Base-by-base conservation (phyloP, 2,329 filamentous ascomycete species). In the Onygenales sp. region DNA sequence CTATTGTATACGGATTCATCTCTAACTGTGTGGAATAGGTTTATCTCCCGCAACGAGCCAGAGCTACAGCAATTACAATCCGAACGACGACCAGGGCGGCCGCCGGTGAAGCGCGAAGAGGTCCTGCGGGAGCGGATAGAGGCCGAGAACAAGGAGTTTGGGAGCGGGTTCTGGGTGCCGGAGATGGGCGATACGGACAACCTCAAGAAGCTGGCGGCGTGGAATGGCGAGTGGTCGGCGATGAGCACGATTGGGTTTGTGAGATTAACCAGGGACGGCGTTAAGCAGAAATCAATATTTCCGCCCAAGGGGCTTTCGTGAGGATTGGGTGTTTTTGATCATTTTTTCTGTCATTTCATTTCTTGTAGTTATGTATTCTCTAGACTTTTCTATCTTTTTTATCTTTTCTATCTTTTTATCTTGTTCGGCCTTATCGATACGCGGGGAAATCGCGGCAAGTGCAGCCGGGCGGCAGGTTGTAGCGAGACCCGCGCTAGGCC, bases 191-290 rank as follows among this genome's bases (percentile, higher is more conserved):
- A 83, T 42, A 75, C 78, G 42, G 79, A 84, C 47, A 89, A 84
- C 59, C 71, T 87, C 50, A 70, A 77, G 54, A 77, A 80, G 59
- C 70, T 97, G 42, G 78, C 82, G 57, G 76, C 77, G 21, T 97
- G 90, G 88, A 86, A 89, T 58, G 87, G 87, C 3, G 81, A 87
- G 31, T 97, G 92, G 92, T 79, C 87, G 7, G 85, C 86, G 62
- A 77, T 96, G 57, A 82, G 84, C 36, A 85, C 80, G 7, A 68
- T 96, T 59, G 82, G 84, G 55, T 97, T 91, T 78, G 77, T 89
- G 56, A 84, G 88, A 56, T 75, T 96, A 53, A 79, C 80, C 4
- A 82, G 78, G 53, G 76, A 79, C 33, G 88, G 88, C 3, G 73
- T 69, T 10, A 77, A 83, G 57, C 80, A 83, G 62, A 73, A 82